These are phyloP conservation scores for Gilbertella persicaria DNA, from an alignment of 371 early-diverging fungal genomes.

Conservation along the genomic window DNA sequence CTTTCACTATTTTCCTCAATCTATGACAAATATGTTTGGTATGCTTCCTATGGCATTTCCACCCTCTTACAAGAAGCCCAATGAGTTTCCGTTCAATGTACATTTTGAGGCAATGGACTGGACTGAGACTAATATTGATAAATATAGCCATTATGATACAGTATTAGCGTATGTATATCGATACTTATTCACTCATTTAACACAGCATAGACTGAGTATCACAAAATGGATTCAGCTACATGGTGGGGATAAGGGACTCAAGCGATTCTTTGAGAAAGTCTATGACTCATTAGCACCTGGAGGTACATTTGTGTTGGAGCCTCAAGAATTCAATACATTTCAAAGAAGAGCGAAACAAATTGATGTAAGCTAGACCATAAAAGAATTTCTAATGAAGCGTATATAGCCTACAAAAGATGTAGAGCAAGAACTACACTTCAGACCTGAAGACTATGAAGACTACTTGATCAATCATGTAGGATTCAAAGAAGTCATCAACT, in stretches of 20 bases:
- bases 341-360: conserved; percentile 44
- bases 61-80: conserved; percentile 4
- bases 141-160: conserved; percentile 44
- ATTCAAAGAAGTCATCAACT: conserved; percentile 17
- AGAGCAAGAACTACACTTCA: conserved; percentile 28
- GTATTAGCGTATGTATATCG: conserved; percentile 43
- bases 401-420: conserved; percentile 21
- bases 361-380: conserved; percentile 15
- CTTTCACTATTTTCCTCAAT: conserved; percentile 64
- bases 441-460: conserved; percentile 38
- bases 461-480: conserved; percentile 36
- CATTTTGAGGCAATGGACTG: conserved; percentile 48
- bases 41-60: conserved; percentile 42
- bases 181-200: neutral
- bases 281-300: conserved; percentile 57
- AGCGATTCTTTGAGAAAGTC: conserved; percentile 66
- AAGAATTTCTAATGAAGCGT: no score
- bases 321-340: conserved; percentile 64
- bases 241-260: conserved; percentile 76
- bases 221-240: conserved; percentile 89
- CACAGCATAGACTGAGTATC: conserved; percentile 51
- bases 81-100: conserved; percentile 66
- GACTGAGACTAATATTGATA: conserved; percentile 23
- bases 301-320: conserved; percentile 76
- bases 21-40: conserved; percentile 60